phyloP scores from a whole-genome alignment of 257 asterid genomes.

The Solanum arcanum region DNA sequence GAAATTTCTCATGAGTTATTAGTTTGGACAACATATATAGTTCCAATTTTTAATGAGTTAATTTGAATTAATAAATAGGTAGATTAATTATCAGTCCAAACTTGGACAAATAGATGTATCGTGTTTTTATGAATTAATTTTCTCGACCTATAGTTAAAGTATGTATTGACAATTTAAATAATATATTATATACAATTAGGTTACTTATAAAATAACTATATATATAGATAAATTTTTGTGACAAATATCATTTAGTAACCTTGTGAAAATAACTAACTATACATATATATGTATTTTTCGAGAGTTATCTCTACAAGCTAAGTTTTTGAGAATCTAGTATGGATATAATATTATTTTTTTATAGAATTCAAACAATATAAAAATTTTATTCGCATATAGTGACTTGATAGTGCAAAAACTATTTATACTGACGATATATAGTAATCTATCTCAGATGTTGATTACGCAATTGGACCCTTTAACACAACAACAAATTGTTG shows the following conservation, averaged over 20 bases:
- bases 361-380: neutral
- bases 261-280: neutral
- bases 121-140: neutral
- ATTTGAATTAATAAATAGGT: neutral
- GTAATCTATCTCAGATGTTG: constrained; percentile 39
- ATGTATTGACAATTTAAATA: neutral
- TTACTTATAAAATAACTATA: neutral
- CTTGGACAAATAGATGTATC: neutral
- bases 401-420: neutral
- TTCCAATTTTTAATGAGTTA: neutral
- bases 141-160: neutral
- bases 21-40: neutral
- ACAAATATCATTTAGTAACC: neutral
- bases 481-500: constrained; percentile 86
- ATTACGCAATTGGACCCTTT: constrained; percentile 66
- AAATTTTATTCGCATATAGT: neutral
- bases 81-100: neutral
- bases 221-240: neutral
- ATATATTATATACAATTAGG: neutral
- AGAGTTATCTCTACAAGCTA: neutral
- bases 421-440: neutral
- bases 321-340: neutral
- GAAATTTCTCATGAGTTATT: neutral
- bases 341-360: neutral
- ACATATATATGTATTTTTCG: neutral